Base-by-base conservation (phyloP, 2,329 filamentous ascomycete species). In the Colletotrichum zoysiae region DNA sequence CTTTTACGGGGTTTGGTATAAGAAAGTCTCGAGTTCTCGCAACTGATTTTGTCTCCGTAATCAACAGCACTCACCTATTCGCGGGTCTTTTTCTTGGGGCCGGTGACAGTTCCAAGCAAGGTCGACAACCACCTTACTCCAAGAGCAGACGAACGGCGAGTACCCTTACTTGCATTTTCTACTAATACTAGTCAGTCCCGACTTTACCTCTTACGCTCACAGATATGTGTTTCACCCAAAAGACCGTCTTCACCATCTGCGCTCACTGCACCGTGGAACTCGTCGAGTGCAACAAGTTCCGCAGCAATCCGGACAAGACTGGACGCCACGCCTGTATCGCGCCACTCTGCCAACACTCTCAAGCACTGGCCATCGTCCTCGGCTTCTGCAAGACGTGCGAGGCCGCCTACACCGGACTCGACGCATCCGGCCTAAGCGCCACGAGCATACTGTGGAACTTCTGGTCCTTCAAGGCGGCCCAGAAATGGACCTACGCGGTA, bases 381-480 rank as follows among this genome's bases (percentile, higher is more conserved):
- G 65, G 70, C 26, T 74, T 68, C 44, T 74, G 72, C 23, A 18
- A 50, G 7, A 20, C 38, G 12, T 74, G 72, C 44, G 33, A 51
- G 44, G 57, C 20, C 4, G 44, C 38, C 14, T 74, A 63, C 61
- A 30, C 20, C 9, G 40, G 23, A 20, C 7, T 46, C 42, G 23
- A 38, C 40, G 18, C 60, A 12, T 44, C 46, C 33, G 9, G 30
- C 4, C n/a, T 61, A 30, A 58, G 20, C n/a, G 50, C 67, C 20
- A 48, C 38, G 23, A n/a, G 40, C 0, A 35, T 71, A 4, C 16
- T 71, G n/a, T 38, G 33, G 11, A 67, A 64, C 16, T 73, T 64
- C 42, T 73, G 71, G 71, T 33, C 48, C 5, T 73, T 67, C 67
- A 73, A 73, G 38, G 44, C 50, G n/a, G 23, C 18, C 8, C 44